Evolutionary conservation across 2,329 filamentous ascomycete genomes (phyloP), one percentile per base, ranked within the genome.

Genomic region (Coleophoma eucalyptorum): DNA sequence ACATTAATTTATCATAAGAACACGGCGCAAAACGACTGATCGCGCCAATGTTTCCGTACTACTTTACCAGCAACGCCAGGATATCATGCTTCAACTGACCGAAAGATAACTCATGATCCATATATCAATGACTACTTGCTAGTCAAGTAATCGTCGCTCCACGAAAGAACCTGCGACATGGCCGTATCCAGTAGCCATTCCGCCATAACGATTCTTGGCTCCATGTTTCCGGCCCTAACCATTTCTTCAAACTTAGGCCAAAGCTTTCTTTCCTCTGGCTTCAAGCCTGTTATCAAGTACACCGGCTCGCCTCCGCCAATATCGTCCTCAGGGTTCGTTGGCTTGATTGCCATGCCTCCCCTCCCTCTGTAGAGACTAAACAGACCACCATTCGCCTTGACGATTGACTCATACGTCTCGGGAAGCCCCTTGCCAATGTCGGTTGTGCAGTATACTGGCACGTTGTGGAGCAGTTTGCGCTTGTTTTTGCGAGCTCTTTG

Each of bases 101-200:
- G 44, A 51, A 37, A 51, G 13, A 44, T 12, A 40, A 43, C 33
- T 18, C 43, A 48, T 20, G 38, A 42, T 45, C 34, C 3, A 18
- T n/a, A 21, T 37, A n/a, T 37, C 33, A 50, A 55, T 51, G 20
- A 52, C 40, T 53, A 38, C 32, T 43, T 51, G 1, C 45, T 45
- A 20, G 49, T 41, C 18, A 84, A 66, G 64, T 89, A 90, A 58
- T 76, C 79, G 38, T 84, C 72, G 50, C 84, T 75, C 68, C 83
- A 86, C n/a, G 76, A 75, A 55, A 94, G 73, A 68, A 90, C 78
- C 70, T 99, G 94, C 61, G 82, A 84, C 89, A 99, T 93, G 4
- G 90, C 90, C 53, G 91, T 85, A 63, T 92, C 87, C 51, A 99
- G 73, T 61, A 99, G 68, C 94, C 94, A 99, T 65, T 99, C 92